phyloP scores from a whole-genome alignment of 805 yeast species.

The Wickerhamomyces xylosicus region DNA sequence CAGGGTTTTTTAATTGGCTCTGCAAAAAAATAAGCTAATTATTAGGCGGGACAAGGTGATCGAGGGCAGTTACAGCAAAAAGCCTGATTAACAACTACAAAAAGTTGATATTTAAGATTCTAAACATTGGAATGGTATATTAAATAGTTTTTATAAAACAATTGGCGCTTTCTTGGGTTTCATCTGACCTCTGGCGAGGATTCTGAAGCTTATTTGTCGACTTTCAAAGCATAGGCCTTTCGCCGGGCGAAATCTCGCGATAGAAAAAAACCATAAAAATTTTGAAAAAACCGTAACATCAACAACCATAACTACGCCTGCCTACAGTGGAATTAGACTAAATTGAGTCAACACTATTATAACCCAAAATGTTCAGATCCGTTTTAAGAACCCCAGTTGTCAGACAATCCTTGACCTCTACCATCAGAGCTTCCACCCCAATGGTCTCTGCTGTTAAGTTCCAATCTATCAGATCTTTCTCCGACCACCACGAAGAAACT shows the following conservation, averaged over 20 bases:
- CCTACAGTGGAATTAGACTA: neutral
- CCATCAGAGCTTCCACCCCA: slow-evolving; percentile 10
- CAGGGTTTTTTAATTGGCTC: neutral
- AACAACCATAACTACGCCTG: neutral
- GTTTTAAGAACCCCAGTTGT: slow-evolving; percentile 13
- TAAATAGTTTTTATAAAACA: no score
- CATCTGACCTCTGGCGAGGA: neutral
- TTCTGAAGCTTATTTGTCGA: neutral
- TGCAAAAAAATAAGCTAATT: neutral
- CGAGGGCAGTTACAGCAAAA: neutral
- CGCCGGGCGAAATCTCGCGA: neutral
- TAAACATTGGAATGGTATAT: no score
- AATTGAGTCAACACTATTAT: neutral
- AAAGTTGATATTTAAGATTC: neutral
- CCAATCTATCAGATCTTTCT: slow-evolving; percentile 51
- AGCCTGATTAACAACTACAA: neutral
- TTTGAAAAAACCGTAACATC: neutral
- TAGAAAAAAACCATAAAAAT: neutral
- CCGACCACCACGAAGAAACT: slow-evolving; percentile 79
- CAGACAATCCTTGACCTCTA: slow-evolving; percentile 8
- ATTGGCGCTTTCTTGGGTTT: neutral
- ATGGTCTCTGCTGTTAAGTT: slow-evolving; percentile 7
- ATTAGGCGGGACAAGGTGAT: neutral
- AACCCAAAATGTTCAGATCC: slow-evolving; percentile 9
- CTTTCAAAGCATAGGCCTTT: neutral